Conservation (phyloP, 2,329 filamentous ascomycete species). For the Cladobotryum protrusum region DNA sequence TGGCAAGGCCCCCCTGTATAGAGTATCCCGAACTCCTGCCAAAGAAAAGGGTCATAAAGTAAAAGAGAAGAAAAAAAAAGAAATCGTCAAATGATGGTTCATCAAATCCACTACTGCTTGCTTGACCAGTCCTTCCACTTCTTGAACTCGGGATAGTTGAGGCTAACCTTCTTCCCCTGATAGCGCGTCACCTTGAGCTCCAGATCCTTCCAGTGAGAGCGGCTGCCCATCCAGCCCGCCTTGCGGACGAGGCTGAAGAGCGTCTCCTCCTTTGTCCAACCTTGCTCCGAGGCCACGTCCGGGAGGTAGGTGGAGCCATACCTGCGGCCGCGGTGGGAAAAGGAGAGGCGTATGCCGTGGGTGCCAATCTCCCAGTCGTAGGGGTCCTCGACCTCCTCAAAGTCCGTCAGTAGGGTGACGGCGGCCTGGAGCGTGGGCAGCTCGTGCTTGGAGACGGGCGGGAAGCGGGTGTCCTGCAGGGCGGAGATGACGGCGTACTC, state of each 20-base stretch:
- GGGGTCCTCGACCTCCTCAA: constrained; percentile 66
- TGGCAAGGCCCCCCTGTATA: constrained; percentile 4
- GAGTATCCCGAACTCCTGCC: background rate
- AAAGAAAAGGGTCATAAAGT: too few species aligned
- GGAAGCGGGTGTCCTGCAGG: constrained; percentile 57
- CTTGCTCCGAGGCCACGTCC: constrained; percentile 85
- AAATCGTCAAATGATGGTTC: constrained; percentile 1
- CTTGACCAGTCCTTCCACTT: constrained; percentile 67
- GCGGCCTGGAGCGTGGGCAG: constrained; percentile 55
- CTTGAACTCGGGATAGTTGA: constrained; percentile 69
- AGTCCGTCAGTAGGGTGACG: constrained; percentile 80
- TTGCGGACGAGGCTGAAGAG: constrained; percentile 87
- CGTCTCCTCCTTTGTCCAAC: constrained; percentile 91
- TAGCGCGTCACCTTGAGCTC: constrained; percentile 77
- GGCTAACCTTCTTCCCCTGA: constrained; percentile 70
- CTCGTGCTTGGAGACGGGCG: constrained; percentile 47
- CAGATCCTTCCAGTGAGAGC: constrained; percentile 72
- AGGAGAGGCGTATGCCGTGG: constrained; percentile 83
- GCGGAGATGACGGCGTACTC: constrained; percentile 79
- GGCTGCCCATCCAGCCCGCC: constrained; percentile 83
- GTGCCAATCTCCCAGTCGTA: constrained; percentile 82
- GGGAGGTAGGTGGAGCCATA: constrained; percentile 89
- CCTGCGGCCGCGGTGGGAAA: constrained; percentile 64
- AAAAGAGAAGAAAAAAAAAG: constrained; percentile 7
- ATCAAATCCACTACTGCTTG: constrained; percentile 21